Conservation (phyloP, 2,329 filamentous ascomycete species). For the Fusarium verticillioides region DNA sequence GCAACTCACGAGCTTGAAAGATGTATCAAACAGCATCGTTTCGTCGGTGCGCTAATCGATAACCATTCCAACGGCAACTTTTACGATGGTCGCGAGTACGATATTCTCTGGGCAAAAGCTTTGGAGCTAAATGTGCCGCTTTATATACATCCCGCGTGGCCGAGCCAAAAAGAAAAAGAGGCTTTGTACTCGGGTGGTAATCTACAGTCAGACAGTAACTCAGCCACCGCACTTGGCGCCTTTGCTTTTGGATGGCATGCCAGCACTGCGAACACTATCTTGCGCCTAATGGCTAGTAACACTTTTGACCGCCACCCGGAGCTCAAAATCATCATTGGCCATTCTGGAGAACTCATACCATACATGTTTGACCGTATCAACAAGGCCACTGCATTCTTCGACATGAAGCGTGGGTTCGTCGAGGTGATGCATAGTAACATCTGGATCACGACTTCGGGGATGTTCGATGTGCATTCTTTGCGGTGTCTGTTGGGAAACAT, state of each 20-base stretch:
- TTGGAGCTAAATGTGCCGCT: not conserved
- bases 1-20: not conserved
- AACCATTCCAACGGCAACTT: not conserved
- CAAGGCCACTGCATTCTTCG: not conserved
- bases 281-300: not conserved
- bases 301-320: not conserved
- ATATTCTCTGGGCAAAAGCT: not conserved
- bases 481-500: not conserved
- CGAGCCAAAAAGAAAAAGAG: not conserved
- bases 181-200: not conserved
- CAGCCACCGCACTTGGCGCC: not conserved
- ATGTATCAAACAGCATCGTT: not conserved
- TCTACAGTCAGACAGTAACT: not conserved
- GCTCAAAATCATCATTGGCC: not conserved
- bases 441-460: not conserved
- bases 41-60: not conserved
- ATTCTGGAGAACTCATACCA: not conserved
- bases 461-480: not conserved
- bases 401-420: not conserved
- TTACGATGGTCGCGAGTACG: not conserved
- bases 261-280: not conserved
- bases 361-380: not conserved
- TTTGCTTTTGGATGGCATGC: not conserved
- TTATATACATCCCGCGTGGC: not conserved
- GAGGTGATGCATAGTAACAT: not conserved